phyloP scores from a whole-genome alignment of 2,329 filamentous ascomycete genomes.

The Metarhizium brunneum region DNA sequence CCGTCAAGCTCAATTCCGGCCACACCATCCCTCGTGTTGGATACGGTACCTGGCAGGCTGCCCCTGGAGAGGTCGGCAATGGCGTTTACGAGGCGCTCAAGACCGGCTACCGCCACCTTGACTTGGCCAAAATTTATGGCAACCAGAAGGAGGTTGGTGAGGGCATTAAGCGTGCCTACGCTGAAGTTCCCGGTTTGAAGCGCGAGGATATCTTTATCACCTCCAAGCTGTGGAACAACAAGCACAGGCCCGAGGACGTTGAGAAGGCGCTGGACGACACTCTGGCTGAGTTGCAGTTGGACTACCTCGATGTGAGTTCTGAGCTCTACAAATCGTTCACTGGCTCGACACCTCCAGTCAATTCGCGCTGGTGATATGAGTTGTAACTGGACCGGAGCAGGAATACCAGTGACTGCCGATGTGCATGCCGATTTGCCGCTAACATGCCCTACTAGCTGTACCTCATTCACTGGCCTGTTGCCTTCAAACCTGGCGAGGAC shows the following conservation, averaged over 20 bases:
- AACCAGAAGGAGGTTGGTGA: slow-evolving; percentile 53
- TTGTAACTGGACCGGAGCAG: not conserved
- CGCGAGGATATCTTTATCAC: slow-evolving; percentile 52
- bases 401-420: not conserved
- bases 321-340: not conserved
- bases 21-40: slow-evolving; percentile 54
- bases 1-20: slow-evolving; percentile 54
- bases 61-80: slow-evolving; percentile 52
- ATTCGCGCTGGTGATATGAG: not conserved
- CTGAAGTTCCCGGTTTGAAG: slow-evolving; percentile 40
- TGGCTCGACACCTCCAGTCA: not conserved
- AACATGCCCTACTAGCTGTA: slow-evolving; percentile 32
- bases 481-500: slow-evolving; percentile 28
- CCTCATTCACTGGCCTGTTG: slow-evolving; percentile 55
- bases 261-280: slow-evolving; percentile 46
- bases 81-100: slow-evolving; percentile 57
- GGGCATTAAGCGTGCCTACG: slow-evolving; percentile 39
- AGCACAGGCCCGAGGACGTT: slow-evolving; percentile 51
- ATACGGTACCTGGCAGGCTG: slow-evolving; percentile 58
- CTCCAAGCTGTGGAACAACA: slow-evolving; percentile 57
- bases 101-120: slow-evolving; percentile 55
- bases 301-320: slow-evolving; percentile 43
- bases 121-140: slow-evolving; percentile 46
- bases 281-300: slow-evolving; percentile 43
- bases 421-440: not conserved